Evolutionary conservation across 208 protist species (phyloP).

Genomic region (Endotrypanum monterogeii): DNA sequence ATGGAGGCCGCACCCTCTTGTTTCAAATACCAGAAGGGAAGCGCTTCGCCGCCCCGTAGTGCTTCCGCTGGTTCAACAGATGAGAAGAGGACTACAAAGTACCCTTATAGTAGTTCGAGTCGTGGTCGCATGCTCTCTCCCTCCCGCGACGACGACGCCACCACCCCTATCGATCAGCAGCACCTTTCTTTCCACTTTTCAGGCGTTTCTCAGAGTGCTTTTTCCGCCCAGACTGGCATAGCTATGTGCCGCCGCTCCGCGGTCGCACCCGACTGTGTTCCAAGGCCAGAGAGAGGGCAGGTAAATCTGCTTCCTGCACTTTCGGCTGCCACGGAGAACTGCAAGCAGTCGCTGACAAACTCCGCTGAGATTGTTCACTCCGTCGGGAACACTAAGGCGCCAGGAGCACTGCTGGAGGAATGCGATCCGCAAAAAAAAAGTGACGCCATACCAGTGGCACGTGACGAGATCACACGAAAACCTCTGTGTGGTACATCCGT

Average conservation of each 20-base stretch:
- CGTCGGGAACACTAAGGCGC: background rate
- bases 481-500: background rate
- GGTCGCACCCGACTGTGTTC: background rate
- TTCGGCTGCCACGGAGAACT: background rate
- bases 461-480: too few species aligned
- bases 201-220: background rate
- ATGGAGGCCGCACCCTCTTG: background rate
- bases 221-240: background rate
- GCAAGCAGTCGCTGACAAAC: background rate
- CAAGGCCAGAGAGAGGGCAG: background rate
- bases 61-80: background rate
- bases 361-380: background rate
- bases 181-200: background rate
- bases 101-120: background rate
- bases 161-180: background rate
- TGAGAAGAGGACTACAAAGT: background rate
- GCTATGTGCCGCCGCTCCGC: background rate
- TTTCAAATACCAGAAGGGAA: background rate
- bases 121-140: slow-evolving; percentile 8
- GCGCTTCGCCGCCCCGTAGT: background rate
- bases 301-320: background rate
- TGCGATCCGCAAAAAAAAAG: background rate
- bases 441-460: background rate
- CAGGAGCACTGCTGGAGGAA: too few species aligned
- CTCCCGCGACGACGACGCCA: background rate